Evolutionary conservation across 768 basidiomycete species (phyloP), one percentile per base, ranked within the genome.

Genomic region (Gloeophyllum trabeum): DNA sequence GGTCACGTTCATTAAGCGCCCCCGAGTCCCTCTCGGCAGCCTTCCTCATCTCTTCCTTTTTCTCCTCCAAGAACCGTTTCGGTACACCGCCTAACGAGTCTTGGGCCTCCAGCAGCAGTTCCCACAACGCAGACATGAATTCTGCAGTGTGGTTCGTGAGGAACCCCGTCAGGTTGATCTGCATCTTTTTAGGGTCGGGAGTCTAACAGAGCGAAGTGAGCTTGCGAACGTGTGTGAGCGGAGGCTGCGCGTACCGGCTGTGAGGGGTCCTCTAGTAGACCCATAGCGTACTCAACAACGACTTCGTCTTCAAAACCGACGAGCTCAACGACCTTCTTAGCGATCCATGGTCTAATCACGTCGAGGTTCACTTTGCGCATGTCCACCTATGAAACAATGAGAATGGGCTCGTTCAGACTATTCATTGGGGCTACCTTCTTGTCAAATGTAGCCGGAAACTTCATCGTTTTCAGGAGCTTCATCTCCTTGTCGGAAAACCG

Each of bases 241-340:
- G 19, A 41, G 38, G 36, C 4, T 10, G 22, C 1, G 59, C 81
- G 49, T 48, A 94, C 92, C n/a, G 86, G 82, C 48, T 84, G 75
- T 13, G 75, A 71, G 38, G 78, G 69, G 52, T 96, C 89, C 56
- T 99, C 96, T 4, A 99, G 65, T 16, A 98, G 69, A 14, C 90
- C 90, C 79, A 91, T 89, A 14, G 91, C 90, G 55, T 96, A 98
- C 56, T 97, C 94, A 22, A 97, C 80, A 32, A 98, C 82, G 34
- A 99, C 81, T 57, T 99, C 96, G 60, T 99, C 96, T 54, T 99
- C 96, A 26, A 98, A 79, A 2, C 93, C 90, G 34, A 92, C 77
- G 18, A 96, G 72, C 44, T 92, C 87, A 3, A 84, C 75, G 43
- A 96, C 82, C 61, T 88, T 86, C 70, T 90, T 91, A 12, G 88